These are phyloP conservation scores for Dillenia turbinata DNA, from an alignment of 164 flowering plant species.

Conservation along the genomic window DNA sequence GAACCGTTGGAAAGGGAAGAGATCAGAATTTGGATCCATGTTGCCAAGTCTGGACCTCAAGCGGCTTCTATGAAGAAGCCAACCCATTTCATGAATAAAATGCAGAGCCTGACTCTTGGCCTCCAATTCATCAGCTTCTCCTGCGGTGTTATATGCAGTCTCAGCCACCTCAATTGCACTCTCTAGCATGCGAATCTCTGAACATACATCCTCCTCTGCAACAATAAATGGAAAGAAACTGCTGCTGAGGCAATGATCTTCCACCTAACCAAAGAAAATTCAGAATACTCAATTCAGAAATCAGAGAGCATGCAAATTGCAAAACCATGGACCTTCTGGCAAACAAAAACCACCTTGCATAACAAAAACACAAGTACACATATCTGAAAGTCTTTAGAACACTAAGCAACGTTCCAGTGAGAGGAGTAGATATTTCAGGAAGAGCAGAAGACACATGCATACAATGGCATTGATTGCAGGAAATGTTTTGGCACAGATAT, in stretches of 20 bases:
- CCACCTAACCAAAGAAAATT: constrained; percentile 42
- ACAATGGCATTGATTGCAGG: no score
- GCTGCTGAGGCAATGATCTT: constrained; percentile 65
- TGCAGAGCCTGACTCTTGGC: constrained; percentile 48
- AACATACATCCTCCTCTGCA: constrained; percentile 68
- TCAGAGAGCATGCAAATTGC: no score
- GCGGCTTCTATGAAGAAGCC: constrained; percentile 70
- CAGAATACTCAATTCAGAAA: background rate
- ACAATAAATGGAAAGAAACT: constrained; percentile 85
- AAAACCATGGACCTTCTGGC: no score
- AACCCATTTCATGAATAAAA: constrained; percentile 81
- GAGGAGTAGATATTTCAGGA: no score
- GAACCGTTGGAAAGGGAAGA: constrained; percentile 51
- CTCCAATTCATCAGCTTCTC: constrained; percentile 14
- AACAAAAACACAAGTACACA: no score
- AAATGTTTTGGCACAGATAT: background rate
- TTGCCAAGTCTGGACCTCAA: constrained; percentile 34
- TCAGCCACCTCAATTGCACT: constrained; percentile 37
- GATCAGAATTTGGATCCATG: constrained; percentile 20
- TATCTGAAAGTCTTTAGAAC: no score
- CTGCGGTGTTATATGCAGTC: constrained; percentile 13
- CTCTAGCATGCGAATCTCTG: constrained; percentile 71
- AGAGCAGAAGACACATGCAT: no score
- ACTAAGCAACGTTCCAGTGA: no score
- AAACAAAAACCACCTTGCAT: no score